Percentiles rank a stretch among this genome's conserved stretches.
phyloP scores from a whole-genome alignment of 1,284 basidiomycete species.

The Trametes polyzona region DNA sequence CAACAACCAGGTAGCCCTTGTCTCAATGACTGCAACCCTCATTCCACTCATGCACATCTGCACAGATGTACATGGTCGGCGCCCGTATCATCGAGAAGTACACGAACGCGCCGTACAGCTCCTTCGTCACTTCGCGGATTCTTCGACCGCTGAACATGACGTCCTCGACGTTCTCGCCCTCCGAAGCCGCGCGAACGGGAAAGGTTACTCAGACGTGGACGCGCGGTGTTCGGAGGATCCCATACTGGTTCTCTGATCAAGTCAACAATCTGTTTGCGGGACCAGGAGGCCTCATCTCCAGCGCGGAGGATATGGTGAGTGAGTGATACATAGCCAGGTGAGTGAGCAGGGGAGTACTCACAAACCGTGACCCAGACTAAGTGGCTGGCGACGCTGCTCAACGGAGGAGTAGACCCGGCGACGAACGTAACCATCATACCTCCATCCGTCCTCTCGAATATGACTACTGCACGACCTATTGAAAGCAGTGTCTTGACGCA shows the following conservation, averaged over 20 bases:
- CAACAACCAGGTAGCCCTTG: conserved; percentile 48
- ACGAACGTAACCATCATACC: conserved; percentile 36
- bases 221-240: conserved; percentile 30
- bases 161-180: conserved; percentile 40
- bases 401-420: conserved; percentile 31
- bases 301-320: conserved; percentile 35
- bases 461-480: conserved; percentile 34
- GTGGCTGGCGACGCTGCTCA: conserved; percentile 37
- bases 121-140: conserved; percentile 35
- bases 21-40: too few species aligned
- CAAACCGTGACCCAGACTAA: conserved; percentile 27
- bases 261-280: conserved; percentile 35
- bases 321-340: neutral
- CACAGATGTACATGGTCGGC: conserved; percentile 24
- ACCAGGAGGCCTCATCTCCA: conserved; percentile 39
- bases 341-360: neutral
- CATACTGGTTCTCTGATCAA: conserved; percentile 33
- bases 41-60: too few species aligned
- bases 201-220: conserved; percentile 39
- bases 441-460: conserved; percentile 26
- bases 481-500: neutral
- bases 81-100: conserved; percentile 40
- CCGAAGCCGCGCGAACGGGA: conserved; percentile 36
- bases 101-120: conserved; percentile 35
- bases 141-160: conserved; percentile 40